Evolutionary conservation across 345 rosid genomes (phyloP).

Genomic region (Xanthoceras sorbifolium): DNA sequence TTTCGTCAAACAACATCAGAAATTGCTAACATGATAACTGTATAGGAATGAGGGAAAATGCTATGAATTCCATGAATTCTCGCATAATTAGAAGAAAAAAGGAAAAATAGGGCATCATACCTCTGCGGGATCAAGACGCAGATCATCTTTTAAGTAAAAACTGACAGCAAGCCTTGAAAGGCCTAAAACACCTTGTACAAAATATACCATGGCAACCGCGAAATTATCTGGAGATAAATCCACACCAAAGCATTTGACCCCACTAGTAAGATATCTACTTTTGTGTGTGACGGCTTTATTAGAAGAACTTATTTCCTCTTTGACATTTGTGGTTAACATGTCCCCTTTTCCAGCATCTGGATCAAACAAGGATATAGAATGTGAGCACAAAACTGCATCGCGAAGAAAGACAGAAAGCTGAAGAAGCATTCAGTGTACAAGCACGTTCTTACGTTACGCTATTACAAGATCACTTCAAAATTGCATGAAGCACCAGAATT

Average conservation of each 20-base stretch:
- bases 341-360: slow-evolving; percentile 66
- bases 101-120: slow-evolving; percentile 37
- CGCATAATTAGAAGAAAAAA: neutral
- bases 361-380: neutral
- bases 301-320: slow-evolving; percentile 35
- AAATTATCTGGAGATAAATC: slow-evolving; percentile 88
- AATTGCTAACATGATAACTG: neutral
- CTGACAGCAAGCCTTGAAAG: slow-evolving; percentile 92
- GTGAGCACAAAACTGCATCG: neutral
- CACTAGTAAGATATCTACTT: slow-evolving; percentile 34
- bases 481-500: neutral
- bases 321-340: slow-evolving; percentile 38
- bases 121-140: slow-evolving; percentile 99
- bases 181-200: slow-evolving; percentile 98
- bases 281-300: slow-evolving; percentile 38
- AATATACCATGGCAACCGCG: slow-evolving; percentile 96
- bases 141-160: slow-evolving; percentile 89
- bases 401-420: neutral
- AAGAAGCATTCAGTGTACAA: neutral
- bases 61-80: neutral
- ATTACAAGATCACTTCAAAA: neutral
- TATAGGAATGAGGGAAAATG: neutral
- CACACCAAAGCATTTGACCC: slow-evolving; percentile 60
- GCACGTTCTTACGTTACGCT: neutral
- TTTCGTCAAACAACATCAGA: neutral